phyloP scores from a whole-genome alignment of 2,329 filamentous ascomycete genomes.

The Chrysosporium queenslandicum region DNA sequence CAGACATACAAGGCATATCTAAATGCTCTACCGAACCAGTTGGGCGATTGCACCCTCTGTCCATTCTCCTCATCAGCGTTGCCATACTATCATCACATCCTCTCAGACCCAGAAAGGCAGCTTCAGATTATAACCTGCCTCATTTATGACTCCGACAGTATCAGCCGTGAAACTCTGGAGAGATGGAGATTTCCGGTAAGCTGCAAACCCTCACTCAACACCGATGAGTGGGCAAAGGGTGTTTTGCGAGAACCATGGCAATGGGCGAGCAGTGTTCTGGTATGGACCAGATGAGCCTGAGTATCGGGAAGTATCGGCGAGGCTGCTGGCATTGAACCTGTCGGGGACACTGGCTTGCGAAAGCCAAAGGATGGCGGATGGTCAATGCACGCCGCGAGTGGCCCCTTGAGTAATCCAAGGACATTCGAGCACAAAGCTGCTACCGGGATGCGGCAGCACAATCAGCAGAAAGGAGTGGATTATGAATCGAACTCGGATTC shows the following conservation, averaged over 20 bases:
- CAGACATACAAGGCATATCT: no score
- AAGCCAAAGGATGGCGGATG: constrained; percentile 53
- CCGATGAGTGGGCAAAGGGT: constrained; percentile 47
- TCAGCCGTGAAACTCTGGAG: constrained; percentile 38
- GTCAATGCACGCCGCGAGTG: constrained; percentile 44
- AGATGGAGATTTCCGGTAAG: constrained; percentile 43
- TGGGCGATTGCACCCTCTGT: no score
- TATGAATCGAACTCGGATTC: constrained; percentile 37
- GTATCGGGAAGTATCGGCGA: constrained; percentile 40
- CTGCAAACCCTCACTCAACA: constrained; percentile 44
- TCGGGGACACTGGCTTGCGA: constrained; percentile 50
- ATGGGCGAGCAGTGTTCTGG: constrained; percentile 47
- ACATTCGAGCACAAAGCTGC: constrained; percentile 40
- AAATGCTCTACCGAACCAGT: no score
- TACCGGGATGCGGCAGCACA: constrained; percentile 33
- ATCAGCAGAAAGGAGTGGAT: constrained; percentile 21
- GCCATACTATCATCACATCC: no score
- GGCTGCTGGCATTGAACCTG: constrained; percentile 43
- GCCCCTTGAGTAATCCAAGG: constrained; percentile 38
- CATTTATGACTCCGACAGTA: no score
- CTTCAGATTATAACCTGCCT: no score
- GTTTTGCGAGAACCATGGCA: constrained; percentile 57
- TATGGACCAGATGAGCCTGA: constrained; percentile 41
- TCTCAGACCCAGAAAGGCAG: no score
- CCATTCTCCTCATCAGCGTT: no score